These are phyloP conservation scores for Tetrapyrgos nigripes DNA, from an alignment of 1,284 basidiomycete species.

Conservation along the genomic window DNA sequence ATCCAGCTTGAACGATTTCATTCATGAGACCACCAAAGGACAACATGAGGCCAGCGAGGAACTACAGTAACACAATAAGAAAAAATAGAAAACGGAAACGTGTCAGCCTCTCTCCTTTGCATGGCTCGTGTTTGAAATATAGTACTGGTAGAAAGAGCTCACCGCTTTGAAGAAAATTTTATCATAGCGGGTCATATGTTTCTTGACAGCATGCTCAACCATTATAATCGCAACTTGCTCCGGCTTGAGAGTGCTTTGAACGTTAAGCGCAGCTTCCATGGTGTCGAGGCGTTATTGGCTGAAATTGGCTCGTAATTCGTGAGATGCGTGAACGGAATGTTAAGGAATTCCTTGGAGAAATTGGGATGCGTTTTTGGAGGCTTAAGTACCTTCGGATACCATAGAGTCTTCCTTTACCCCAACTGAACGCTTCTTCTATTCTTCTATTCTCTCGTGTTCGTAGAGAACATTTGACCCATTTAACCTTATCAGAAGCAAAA, in stretches of 20 bases:
- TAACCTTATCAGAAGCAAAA: neutral
- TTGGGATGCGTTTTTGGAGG: no score
- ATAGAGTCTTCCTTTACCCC: no score
- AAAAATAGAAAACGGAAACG: neutral
- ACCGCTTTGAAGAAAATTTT: conserved; percentile 73
- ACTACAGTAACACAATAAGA: conserved; percentile 39
- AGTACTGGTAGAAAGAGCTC: conserved; percentile 28
- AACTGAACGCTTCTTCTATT: no score
- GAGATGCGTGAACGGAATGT: no score
- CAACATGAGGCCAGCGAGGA: conserved; percentile 71
- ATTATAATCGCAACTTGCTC: conserved; percentile 62
- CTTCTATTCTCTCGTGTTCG: no score
- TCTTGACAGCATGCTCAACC: conserved; percentile 61
- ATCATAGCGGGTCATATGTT: conserved; percentile 68
- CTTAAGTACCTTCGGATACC: no score
- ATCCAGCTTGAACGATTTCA: conserved; percentile 65
- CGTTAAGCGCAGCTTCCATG: neutral
- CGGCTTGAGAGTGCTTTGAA: conserved; percentile 66
- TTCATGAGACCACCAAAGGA: conserved; percentile 76
- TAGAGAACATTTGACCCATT: neutral
- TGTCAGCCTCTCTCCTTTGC: no score
- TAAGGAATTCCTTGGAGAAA: no score
- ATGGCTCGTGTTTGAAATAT: no score
- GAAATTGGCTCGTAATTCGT: no score
- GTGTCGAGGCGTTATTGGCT: no score